Percentiles rank a stretch among this genome's conserved stretches.
These are phyloP conservation scores for Boletellus deceptivus DNA, from an alignment of 1,284 basidiomycete genomes.

Conservation along the genomic window DNA sequence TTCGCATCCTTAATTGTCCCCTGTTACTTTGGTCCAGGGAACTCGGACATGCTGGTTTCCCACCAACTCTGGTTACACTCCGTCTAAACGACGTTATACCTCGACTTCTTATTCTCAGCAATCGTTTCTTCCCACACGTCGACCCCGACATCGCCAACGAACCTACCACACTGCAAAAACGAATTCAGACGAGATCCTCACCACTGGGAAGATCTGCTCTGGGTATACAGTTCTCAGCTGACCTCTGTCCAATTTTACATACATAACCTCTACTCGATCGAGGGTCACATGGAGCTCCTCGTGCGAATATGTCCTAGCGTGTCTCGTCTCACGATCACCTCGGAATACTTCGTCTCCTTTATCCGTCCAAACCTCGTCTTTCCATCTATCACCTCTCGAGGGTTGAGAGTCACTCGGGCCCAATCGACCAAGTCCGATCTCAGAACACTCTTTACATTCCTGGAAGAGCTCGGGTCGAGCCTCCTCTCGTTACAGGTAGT, in stretches of 20 bases:
- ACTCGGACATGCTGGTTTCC: not conserved
- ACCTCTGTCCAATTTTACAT: constrained; percentile 15
- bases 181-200: not conserved
- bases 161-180: constrained; percentile 18
- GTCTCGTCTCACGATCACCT: constrained; percentile 21
- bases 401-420: constrained; percentile 4
- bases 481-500: constrained; percentile 24
- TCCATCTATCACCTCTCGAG: constrained; percentile 21
- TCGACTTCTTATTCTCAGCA: not conserved
- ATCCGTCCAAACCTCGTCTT: not conserved
- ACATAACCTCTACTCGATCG: not conserved
- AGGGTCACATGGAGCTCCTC: constrained; percentile 10
- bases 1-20: constrained; percentile 23
- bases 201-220: constrained; percentile 14
- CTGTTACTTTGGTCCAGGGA: constrained; percentile 11
- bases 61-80: constrained; percentile 23
- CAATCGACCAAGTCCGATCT: constrained; percentile 15
- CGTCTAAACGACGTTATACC: not conserved
- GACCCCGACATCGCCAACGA: not conserved
- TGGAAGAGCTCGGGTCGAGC: constrained; percentile 12
- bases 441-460: constrained; percentile 8
- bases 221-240: constrained; percentile 16
- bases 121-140: not conserved
- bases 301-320: constrained; percentile 17
- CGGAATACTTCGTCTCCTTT: constrained; percentile 4